Conservation (phyloP, 306 rosid genomes). For the Lathyrus tuberosus region DNA sequence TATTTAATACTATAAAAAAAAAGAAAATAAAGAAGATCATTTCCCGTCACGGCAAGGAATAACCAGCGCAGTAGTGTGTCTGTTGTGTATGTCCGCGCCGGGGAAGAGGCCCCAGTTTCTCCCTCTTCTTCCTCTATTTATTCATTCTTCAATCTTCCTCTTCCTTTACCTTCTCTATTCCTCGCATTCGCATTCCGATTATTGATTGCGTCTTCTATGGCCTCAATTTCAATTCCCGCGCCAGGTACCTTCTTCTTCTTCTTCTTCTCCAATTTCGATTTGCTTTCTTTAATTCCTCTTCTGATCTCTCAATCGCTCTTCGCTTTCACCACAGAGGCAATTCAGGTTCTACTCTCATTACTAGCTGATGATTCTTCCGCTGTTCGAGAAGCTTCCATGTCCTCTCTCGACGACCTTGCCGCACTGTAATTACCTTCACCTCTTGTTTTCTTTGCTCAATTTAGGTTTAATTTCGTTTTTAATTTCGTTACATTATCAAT, state of each 20-base stretch:
- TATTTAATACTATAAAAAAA: not conserved
- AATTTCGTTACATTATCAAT: not conserved
- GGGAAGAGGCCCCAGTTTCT: not conserved
- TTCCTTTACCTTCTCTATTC: not conserved
- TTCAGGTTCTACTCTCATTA: conserved; percentile 77
- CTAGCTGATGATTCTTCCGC: conserved; percentile 80
- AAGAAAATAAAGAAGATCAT: not conserved
- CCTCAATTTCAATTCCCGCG: conserved; percentile 70
- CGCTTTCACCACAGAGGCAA: conserved; percentile 63
- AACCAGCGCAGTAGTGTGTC: conserved; percentile 36
- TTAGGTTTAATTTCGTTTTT: not conserved
- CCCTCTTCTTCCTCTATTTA: not conserved
- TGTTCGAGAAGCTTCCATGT: conserved; percentile 80
- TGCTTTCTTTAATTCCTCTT: conserved; percentile 7
- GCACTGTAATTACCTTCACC: conserved; percentile 50
- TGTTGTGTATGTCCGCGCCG: conserved; percentile 24
- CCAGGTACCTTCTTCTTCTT: conserved; percentile 52
- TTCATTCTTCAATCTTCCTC: not conserved
- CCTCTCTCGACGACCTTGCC: conserved; percentile 80
- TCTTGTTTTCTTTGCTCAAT: not conserved
- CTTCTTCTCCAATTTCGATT: conserved; percentile 25
- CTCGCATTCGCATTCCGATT: not conserved
- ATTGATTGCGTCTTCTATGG: conserved; percentile 51
- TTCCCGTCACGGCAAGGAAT: conserved; percentile 24
- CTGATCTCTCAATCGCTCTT: conserved; percentile 32